These are phyloP conservation scores for Mrakia blollopis DNA, from an alignment of 768 basidiomycete genomes.

Conservation along the genomic window DNA sequence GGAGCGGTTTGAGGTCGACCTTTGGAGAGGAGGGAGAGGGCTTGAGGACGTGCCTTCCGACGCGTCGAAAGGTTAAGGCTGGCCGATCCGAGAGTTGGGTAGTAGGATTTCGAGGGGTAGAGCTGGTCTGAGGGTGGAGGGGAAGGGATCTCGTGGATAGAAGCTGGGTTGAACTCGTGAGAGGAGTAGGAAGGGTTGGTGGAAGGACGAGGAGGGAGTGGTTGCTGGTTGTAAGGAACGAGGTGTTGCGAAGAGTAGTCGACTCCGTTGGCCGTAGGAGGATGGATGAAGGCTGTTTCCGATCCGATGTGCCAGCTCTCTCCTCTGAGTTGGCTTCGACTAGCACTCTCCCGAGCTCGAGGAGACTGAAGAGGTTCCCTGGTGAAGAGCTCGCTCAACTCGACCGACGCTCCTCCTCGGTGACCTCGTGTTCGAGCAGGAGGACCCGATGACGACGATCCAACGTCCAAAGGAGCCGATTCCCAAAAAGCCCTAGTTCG, in stretches of 20 bases:
- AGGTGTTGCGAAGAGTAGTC: not conserved
- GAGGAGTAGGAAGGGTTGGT: not conserved
- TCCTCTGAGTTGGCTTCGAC: not conserved
- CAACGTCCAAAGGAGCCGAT: not conserved
- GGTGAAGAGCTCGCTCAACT: conserved; percentile 8
- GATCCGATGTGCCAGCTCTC: not conserved
- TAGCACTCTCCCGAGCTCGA: not conserved
- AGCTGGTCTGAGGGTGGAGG: not conserved
- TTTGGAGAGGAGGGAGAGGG: not conserved
- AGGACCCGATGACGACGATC: not conserved
- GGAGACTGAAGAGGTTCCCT: not conserved
- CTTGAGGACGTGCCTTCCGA: not conserved
- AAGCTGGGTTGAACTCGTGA: not conserved
- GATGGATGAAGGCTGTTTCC: not conserved
- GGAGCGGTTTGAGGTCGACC: not conserved
- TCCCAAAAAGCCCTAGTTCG: not conserved
- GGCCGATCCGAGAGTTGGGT: not conserved
- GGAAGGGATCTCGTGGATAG: not conserved
- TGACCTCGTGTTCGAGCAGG: not conserved
- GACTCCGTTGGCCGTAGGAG: not conserved
- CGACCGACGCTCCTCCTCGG: not conserved
- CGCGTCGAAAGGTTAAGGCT: conserved; percentile 1
- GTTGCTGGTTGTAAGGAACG: not conserved
- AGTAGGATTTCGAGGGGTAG: not conserved
- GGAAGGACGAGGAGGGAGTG: not conserved